Evolutionary conservation across 768 basidiomycete species (phyloP), one percentile per base, ranked within the genome.

Genomic region (Nidula microcarpa): DNA sequence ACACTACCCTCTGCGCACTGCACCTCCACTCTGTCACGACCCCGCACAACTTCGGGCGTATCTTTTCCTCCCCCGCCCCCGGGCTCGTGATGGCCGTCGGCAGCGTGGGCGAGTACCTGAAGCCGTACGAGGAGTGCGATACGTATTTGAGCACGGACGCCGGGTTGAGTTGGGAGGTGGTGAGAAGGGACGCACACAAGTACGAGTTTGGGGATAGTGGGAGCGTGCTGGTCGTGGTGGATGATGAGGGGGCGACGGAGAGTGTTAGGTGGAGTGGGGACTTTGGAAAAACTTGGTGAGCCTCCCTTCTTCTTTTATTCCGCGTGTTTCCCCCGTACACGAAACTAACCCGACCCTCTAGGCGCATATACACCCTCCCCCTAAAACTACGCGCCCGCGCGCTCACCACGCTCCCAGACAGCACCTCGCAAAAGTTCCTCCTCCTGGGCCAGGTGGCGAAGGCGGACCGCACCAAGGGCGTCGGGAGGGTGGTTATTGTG

Each of bases 31-130:
- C 95, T 5, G 93, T 98, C 18, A 95, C 95, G 0, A 75, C 81
- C 6, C 87, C 92, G 1, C 96, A 96, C 71, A 99, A 98, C 69
- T 91, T 87, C 62, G 96, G 97, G 0, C 87, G 91, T 14, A 80
- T 98, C 33, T 98, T 98, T 71, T 96, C 94, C 1, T 94, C 94
- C 0, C 87, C 92, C 5, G 96, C 95, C 0, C 96, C 96, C 0
- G 96, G 97, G 0, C 80, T 93, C 55, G 87, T 92, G 32, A 96
- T 99, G 91, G 96, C 91, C n/a, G 94, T 98, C 1, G 97, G 97
- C 5, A 89, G 85, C 0, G 79, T 97, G 35, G 94, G 96, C 2
- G 70, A 77, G 17, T 67, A 71, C 10, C 73, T 98, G 6, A 65
- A 74, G 14, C 72, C 82, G 0, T 98, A 98, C 60, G 84, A 89